Conservation (phyloP, 2,329 filamentous ascomycete species). For the Metarhizium brunneum region DNA sequence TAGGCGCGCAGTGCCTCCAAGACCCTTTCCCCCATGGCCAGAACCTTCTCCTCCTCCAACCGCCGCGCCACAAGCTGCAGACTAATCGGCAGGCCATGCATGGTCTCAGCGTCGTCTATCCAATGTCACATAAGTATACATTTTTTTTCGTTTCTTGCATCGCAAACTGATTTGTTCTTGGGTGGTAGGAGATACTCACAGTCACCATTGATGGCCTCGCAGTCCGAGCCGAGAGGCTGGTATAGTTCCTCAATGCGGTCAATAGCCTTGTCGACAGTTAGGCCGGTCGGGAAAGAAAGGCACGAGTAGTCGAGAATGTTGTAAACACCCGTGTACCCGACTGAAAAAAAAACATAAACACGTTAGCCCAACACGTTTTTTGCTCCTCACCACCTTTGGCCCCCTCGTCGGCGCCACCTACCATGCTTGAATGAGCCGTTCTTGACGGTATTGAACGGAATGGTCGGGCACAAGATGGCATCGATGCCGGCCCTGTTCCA, state of each 20-base stretch:
- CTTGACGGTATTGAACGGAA: slow-evolving; percentile 33
- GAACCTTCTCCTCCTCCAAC: slow-evolving; percentile 30
- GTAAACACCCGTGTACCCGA: slow-evolving; percentile 40
- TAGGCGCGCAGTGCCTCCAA: slow-evolving; percentile 9
- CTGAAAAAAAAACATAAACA: slow-evolving; percentile 14
- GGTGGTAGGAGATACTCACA: slow-evolving; percentile 26
- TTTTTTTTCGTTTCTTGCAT: no score
- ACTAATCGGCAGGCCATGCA: slow-evolving; percentile 34
- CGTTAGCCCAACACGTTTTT: neutral
- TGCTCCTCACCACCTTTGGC: no score
- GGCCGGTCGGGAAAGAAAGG: slow-evolving; percentile 36
- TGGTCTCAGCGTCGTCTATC: slow-evolving; percentile 27
- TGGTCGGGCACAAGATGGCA: slow-evolving; percentile 51
- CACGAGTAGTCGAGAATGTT: slow-evolving; percentile 40
- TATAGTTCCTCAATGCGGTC: slow-evolving; percentile 24
- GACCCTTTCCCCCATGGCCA: slow-evolving; percentile 22
- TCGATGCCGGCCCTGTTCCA: slow-evolving; percentile 44
- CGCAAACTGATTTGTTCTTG: no score
- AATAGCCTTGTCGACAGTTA: slow-evolving; percentile 28
- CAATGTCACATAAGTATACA: neutral
- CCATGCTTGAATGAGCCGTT: slow-evolving; percentile 34
- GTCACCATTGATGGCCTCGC: slow-evolving; percentile 28
- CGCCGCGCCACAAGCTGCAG: slow-evolving; percentile 34
- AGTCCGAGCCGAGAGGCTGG: slow-evolving; percentile 25
- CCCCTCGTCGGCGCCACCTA: slow-evolving; percentile 13